Evolutionary conservation across 371 early-diverging fungal genomes (phyloP).

Genomic region (Paraphysoderma sedebokerense): DNA sequence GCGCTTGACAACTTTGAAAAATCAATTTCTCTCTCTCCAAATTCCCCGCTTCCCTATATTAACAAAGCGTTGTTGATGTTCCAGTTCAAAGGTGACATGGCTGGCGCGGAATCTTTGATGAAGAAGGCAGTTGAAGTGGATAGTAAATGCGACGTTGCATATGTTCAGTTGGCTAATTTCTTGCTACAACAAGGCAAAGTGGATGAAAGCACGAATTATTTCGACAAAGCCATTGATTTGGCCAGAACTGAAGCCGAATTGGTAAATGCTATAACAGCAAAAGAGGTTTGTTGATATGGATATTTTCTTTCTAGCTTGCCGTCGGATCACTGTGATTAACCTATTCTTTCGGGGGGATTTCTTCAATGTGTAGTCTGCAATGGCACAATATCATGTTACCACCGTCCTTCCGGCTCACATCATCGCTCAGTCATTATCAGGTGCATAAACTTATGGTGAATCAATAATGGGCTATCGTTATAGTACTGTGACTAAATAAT

Average conservation of each 20-base stretch:
- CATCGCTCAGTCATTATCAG: background rate
- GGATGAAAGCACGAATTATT: conserved; percentile 62
- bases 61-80: conserved; percentile 82
- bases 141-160: conserved; percentile 86
- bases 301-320: no score
- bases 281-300: conserved; percentile 22
- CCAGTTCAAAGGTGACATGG: conserved; percentile 57
- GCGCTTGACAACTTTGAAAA: conserved; percentile 59
- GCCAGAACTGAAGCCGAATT: conserved; percentile 81
- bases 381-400: conserved; percentile 1
- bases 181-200: conserved; percentile 68
- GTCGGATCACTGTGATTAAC: no score
- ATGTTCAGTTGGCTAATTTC: conserved; percentile 78
- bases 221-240: conserved; percentile 65
- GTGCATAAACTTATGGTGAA: no score
- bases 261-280: conserved; percentile 61
- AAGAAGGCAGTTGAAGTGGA: conserved; percentile 72
- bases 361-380: no score
- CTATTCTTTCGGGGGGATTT: no score
- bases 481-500: no score
- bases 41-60: conserved; percentile 74
- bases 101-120: conserved; percentile 58
- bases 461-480: no score
- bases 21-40: conserved; percentile 45
- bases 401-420: background rate